These are phyloP conservation scores for Smallanthus sonchifolius DNA, from an alignment of 129 eudicot genomes.

Conservation along the genomic window DNA sequence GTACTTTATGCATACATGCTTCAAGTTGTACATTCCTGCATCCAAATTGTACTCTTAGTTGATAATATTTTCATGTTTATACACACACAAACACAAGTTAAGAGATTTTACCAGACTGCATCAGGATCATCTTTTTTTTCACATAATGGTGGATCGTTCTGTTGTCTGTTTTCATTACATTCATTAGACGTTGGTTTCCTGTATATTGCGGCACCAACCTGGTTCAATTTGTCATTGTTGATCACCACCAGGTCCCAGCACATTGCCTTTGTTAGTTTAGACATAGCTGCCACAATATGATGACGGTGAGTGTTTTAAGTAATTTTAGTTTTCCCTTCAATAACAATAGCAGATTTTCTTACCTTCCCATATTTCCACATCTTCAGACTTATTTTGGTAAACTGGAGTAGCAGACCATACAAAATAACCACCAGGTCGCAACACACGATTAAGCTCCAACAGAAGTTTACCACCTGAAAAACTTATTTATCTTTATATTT, in stretches of 20 bases:
- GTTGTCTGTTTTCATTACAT: slow-evolving; percentile 50
- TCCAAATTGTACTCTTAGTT: background rate
- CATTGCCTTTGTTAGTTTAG: slow-evolving; percentile 55
- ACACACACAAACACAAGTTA: background rate
- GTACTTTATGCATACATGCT: slow-evolving; percentile 63
- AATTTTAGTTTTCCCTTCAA: background rate
- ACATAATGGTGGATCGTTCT: slow-evolving; percentile 62
- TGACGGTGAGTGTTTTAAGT: background rate
- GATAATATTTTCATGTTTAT: background rate
- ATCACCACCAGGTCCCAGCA: slow-evolving; percentile 60
- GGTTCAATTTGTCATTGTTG: slow-evolving; percentile 45
- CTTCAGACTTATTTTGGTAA: slow-evolving; percentile 45
- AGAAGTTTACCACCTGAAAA: slow-evolving; percentile 60
- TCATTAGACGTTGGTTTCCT: slow-evolving; percentile 60
- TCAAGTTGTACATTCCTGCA: slow-evolving; percentile 65
- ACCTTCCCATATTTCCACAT: slow-evolving; percentile 65
- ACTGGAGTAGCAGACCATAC: slow-evolving; percentile 82
- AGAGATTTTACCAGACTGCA: slow-evolving; percentile 49
- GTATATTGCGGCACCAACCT: slow-evolving; percentile 53
- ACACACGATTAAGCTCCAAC: slow-evolving; percentile 57
- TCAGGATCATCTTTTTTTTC: slow-evolving; percentile 52
- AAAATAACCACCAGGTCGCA: slow-evolving; percentile 70
- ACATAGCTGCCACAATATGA: slow-evolving; percentile 46
- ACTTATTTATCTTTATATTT: slow-evolving; percentile 5
- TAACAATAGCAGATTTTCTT: background rate